Percentiles rank a stretch among this genome's conserved stretches.
phyloP scores from a whole-genome alignment of 2,329 filamentous ascomycete species.

The Penicillium sp. region DNA sequence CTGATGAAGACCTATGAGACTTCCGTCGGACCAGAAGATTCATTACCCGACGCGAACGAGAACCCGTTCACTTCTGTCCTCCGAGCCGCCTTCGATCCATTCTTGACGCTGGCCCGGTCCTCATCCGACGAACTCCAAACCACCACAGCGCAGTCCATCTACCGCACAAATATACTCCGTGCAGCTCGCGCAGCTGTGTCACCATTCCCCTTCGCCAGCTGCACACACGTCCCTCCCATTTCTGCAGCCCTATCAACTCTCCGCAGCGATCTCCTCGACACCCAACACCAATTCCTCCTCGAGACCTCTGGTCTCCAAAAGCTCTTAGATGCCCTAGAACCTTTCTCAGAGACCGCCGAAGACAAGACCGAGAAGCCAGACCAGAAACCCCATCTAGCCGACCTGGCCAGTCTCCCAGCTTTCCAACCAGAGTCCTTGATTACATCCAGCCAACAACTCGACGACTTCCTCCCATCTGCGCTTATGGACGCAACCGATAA shows the following conservation, averaged over 20 bases:
- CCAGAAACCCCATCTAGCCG: conserved; percentile 43
- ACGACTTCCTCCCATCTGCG: conserved; percentile 85
- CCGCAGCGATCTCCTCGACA: conserved; percentile 50
- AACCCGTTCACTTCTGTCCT: conserved; percentile 67
- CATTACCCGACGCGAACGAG: conserved; percentile 48
- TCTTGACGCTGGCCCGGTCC: conserved; percentile 57
- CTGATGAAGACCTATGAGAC: conserved; percentile 83
- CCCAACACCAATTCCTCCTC: conserved; percentile 65
- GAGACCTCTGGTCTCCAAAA: conserved; percentile 62
- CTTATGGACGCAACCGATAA: conserved; percentile 85
- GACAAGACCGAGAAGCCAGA: conserved; percentile 18
- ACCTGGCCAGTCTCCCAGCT: conserved; percentile 46
- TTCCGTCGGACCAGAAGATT: conserved; percentile 49
- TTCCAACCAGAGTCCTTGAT: conserved; percentile 56
- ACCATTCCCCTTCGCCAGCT: conserved; percentile 53
- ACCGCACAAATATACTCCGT: conserved; percentile 42
- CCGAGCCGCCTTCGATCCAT: conserved; percentile 73
- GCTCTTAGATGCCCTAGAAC: conserved; percentile 52
- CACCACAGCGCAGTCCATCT: conserved; percentile 41
- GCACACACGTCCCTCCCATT: conserved; percentile 48
- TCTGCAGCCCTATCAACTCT: conserved; percentile 45
- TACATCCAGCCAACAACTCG: conserved; percentile 64
- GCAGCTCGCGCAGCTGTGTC: conserved; percentile 33
- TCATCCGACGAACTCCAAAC: conserved; percentile 38
- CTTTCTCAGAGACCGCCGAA: conserved; percentile 23